Evolutionary conservation across 495 filamentous ascomycete genomes (phyloP).

Genomic region (Aspergillus avenaceus): DNA sequence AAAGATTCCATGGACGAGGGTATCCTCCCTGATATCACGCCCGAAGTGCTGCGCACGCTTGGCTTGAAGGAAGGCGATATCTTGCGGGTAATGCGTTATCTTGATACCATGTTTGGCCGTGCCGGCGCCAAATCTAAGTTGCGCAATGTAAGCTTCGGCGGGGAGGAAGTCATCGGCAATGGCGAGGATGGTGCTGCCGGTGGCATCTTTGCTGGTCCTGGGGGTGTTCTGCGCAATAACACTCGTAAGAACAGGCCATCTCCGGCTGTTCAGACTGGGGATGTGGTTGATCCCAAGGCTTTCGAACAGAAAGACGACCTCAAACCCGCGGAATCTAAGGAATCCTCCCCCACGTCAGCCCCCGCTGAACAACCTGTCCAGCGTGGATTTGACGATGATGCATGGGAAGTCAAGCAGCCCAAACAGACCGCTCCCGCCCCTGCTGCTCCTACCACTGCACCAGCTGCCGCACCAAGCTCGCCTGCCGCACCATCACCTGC

Average conservation of each 20-base stretch:
- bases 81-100: conserved; percentile 82
- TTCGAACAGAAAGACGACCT: conserved; percentile 60
- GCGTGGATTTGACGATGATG: conserved; percentile 90
- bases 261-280: conserved; percentile 76
- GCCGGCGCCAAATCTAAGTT: conserved; percentile 53
- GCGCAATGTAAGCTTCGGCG: conserved; percentile 59
- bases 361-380: conserved; percentile 43
- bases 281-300: conserved; percentile 81
- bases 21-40: conserved; percentile 79
- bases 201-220: conserved; percentile 87
- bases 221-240: conserved; percentile 85
- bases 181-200: conserved; percentile 53
- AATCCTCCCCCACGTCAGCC: conserved; percentile 39
- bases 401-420: conserved; percentile 96
- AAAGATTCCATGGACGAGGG: conserved; percentile 95
- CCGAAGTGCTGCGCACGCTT: conserved; percentile 73
- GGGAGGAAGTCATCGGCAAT: conserved; percentile 47
- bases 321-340: conserved; percentile 44
- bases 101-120: conserved; percentile 78
- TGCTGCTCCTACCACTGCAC: conserved; percentile 22
- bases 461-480: conserved; percentile 24
- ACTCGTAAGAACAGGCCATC: conserved; percentile 89
- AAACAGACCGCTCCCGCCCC: conserved; percentile 46
- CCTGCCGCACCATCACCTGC: conserved; percentile 33
- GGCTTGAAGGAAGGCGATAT: conserved; percentile 96